phyloP scores from a whole-genome alignment of 2,329 filamentous ascomycete genomes.

The Sphaerulina vaccinii region DNA sequence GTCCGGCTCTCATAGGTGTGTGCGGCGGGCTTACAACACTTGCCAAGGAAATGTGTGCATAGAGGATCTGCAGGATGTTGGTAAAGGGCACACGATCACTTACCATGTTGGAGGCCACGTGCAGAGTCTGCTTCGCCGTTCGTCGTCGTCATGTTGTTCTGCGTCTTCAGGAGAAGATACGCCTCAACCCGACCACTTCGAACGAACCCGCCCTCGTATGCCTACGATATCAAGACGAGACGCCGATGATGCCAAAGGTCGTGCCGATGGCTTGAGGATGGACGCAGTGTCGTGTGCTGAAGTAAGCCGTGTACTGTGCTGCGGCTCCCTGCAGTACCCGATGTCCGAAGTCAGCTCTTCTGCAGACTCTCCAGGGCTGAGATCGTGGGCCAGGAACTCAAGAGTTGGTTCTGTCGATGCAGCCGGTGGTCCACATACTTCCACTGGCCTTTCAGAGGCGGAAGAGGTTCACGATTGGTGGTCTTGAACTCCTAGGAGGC shows the following conservation, averaged over 20 bases:
- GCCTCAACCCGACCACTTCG: neutral
- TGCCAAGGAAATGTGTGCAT: slow-evolving; percentile 16
- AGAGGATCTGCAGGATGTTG: slow-evolving; percentile 9
- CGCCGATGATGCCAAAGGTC: neutral
- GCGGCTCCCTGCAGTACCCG: slow-evolving; percentile 2
- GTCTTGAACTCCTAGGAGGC: too few relatives aligned
- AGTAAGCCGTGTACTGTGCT: neutral
- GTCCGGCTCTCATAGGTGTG: slow-evolving; percentile 8
- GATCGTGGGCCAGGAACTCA: too few relatives aligned
- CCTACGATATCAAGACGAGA: neutral
- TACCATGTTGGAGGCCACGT: slow-evolving; percentile 13
- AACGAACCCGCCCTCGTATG: neutral
- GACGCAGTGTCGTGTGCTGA: neutral
- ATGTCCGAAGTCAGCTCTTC: slow-evolving; percentile 6
- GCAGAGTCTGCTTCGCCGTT: slow-evolving; percentile 1
- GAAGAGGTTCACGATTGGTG: too few relatives aligned
- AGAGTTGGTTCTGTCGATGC: too few relatives aligned
- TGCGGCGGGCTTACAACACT: slow-evolving; percentile 7
- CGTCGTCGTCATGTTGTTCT: neutral
- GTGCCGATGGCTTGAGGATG: neutral
- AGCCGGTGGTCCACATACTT: too few relatives aligned
- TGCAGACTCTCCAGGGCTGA: too few relatives aligned
- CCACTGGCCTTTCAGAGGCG: too few relatives aligned
- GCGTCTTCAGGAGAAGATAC: neutral
- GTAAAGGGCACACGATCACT: slow-evolving; percentile 18